Evolutionary conservation across 2,329 filamentous ascomycete species (phyloP), one percentile per base, ranked within the genome.

Genomic region (Ceratocystis alfenasii): DNA sequence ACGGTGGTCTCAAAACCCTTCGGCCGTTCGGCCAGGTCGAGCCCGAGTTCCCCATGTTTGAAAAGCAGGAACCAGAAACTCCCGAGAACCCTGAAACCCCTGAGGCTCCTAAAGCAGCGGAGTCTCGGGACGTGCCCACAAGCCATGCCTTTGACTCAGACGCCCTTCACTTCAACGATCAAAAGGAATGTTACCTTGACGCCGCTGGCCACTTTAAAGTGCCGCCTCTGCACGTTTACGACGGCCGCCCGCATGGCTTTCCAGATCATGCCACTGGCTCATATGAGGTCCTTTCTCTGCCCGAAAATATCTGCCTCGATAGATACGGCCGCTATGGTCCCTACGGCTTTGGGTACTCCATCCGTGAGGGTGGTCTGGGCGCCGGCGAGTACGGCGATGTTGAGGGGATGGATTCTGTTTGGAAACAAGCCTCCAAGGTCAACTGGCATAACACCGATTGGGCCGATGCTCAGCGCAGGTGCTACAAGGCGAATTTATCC

Each of bases 241-340:
- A 87, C 10, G 93, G 93, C 2, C 83, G 94, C 1, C 88, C 91
- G 0, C 81, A 83, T 67, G 93, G 92, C 0, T 95, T 95, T 74
- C 94, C 94, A 0, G 84, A 94, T 62, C 83, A 90, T 67, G 83
- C 89, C 1, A 83, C 93, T 72, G 94, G 94, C n/a, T 95, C 90
- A 0, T 92, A 96, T 71, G 85, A 91, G 8, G 75, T 93, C 50
- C 76, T 97, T 12, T 87, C 86, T 0, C 78, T 97, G 45, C 84
- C 88, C 20, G 84, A 95, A 70, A 87, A 95, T 71, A 83, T 96
- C 60, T 99, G 94, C 76, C 96, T 96, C 72, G 94, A 99, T 70
- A 83, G 94, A 1, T 95, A 89, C 73, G 93, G 93, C 2, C 83
- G 91, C 69, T 83, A 94, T 36, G 92, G 90, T 0, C 89, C 93